Base-by-base conservation (phyloP, 2,329 filamentous ascomycete species). In the Fusarium lateritium region DNA sequence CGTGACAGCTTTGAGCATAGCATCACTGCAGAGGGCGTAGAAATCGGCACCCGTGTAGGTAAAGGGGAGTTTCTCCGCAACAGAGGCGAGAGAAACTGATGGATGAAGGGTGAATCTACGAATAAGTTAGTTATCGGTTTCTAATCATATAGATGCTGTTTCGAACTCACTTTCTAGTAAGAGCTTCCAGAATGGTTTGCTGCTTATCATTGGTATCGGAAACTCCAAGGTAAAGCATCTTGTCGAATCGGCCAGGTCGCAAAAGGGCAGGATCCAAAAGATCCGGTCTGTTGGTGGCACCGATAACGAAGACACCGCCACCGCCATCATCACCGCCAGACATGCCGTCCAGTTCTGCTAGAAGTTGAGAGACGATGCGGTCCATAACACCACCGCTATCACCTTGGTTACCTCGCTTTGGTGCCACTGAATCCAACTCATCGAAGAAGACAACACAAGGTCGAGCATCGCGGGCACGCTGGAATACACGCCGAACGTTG, bases 321-420 rank as follows among this genome's bases (percentile, higher is more conserved):
- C 93, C 93, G 1, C 87, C 88, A 69, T 94, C 93, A 62, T 94
- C 93, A 17, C 94, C 94, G 70, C 95, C 92, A 53, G 94, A 98
- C 96, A 99, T 99, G 52, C 96, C 96, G 77, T 99, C 96, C 22
- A 99, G 85, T 81, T 99, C 96, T 0, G 96, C 96, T 13, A 99
- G 87, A 44, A 99, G 83, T 82, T 98, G 96, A 62, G 92, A 96
- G 52, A 99, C 95, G 70, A 98, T 98, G 56, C 96, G 90, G 78
- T 98, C 96, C 95, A 98, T 98, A 57, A 98, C 96, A 76, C 96
- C 96, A 59, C 96, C 95, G 68, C 94, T 97, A 76, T 98, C 96
- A 49, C 96, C 96, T 79, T 98, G 95, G 75, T 98, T 98, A 38
- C 96, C 96, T 80, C 96, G 88, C 83, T 98, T 98, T 0, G 96